A percentile compares a stretch with the other conserved stretches of the same genome.
phyloP scores from a whole-genome alignment of 306 rosid genomes.

The Vicia sativa region DNA sequence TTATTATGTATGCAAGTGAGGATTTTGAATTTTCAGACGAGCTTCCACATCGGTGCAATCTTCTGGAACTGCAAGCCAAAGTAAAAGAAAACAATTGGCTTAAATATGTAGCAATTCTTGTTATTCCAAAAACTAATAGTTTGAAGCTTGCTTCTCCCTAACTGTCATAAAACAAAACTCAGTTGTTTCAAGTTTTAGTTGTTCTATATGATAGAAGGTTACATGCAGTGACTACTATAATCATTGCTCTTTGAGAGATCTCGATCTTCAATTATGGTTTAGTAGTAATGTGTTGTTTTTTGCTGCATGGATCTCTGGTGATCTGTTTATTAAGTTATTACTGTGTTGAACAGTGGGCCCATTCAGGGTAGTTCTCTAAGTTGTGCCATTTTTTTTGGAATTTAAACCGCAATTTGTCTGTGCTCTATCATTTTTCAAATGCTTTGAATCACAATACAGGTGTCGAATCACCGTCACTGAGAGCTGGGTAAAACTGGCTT shows the following conservation, averaged over 20 bases:
- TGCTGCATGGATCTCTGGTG: too few species aligned
- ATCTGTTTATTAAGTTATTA: too few species aligned
- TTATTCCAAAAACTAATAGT: background rate
- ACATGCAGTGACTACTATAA: background rate
- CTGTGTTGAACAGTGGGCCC: too few species aligned
- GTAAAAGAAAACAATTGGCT: constrained; percentile 7
- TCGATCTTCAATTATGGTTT: too few species aligned
- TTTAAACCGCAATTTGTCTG: too few species aligned
- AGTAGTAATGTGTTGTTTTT: too few species aligned
- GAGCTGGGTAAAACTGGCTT: too few species aligned
- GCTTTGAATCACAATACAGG: too few species aligned
- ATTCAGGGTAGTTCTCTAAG: too few species aligned
- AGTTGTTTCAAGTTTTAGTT: background rate
- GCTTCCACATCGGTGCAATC: background rate
- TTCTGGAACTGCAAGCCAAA: background rate
- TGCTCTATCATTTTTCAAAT: too few species aligned
- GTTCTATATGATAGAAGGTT: background rate
- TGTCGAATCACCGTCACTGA: too few species aligned
- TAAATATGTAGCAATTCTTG: background rate
- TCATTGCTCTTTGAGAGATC: constrained; percentile 9
- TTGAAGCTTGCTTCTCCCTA: background rate
- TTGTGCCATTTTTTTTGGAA: too few species aligned
- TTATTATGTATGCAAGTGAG: background rate
- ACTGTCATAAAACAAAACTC: constrained; percentile 3
- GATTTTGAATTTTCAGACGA: constrained; percentile 10